These are phyloP conservation scores for Geoglossum glabrum DNA, from an alignment of 495 filamentous ascomycete genomes.

Conservation along the genomic window DNA sequence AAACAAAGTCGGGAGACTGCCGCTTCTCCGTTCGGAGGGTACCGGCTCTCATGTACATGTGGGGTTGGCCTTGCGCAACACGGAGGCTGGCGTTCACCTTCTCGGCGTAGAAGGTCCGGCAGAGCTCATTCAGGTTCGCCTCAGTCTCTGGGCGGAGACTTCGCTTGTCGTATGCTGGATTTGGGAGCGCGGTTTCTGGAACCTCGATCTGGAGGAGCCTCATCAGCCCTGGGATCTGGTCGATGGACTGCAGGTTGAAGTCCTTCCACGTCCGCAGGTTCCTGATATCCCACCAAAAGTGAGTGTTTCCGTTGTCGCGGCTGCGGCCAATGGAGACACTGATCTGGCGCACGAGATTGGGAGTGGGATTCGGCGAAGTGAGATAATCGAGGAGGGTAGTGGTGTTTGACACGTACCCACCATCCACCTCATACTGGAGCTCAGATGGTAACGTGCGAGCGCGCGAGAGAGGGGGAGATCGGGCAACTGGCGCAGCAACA, in stretches of 20 bases:
- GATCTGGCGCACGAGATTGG: conserved; percentile 62
- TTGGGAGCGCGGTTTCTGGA: conserved; percentile 39
- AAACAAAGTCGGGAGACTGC: conserved; percentile 31
- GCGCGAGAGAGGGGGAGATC: conserved; percentile 5
- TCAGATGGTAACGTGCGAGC: conserved; percentile 15
- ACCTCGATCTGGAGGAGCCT: conserved; percentile 55
- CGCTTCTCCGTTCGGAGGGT: background rate
- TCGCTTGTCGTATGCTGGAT: conserved; percentile 27
- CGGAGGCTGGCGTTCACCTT: conserved; percentile 61
- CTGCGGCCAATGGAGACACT: conserved; percentile 48
- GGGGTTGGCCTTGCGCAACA: conserved; percentile 40
- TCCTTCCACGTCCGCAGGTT: conserved; percentile 64
- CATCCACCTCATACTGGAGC: conserved; percentile 19
- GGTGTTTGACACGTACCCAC: conserved; percentile 19
- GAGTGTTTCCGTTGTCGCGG: conserved; percentile 28
- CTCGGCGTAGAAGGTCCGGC: conserved; percentile 47
- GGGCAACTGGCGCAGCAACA: conserved; percentile 12
- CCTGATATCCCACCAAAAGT: conserved; percentile 90
- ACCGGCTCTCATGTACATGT: conserved; percentile 24
- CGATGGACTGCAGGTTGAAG: conserved; percentile 54
- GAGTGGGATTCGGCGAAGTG: conserved; percentile 56
- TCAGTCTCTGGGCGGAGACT: conserved; percentile 55
- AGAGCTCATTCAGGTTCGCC: conserved; percentile 44
- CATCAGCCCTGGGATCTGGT: conserved; percentile 48
- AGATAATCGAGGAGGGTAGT: conserved; percentile 63